These are phyloP conservation scores for Moesziomyces aphidis DNA, from an alignment of 1,284 basidiomycete genomes.

Conservation along the genomic window DNA sequence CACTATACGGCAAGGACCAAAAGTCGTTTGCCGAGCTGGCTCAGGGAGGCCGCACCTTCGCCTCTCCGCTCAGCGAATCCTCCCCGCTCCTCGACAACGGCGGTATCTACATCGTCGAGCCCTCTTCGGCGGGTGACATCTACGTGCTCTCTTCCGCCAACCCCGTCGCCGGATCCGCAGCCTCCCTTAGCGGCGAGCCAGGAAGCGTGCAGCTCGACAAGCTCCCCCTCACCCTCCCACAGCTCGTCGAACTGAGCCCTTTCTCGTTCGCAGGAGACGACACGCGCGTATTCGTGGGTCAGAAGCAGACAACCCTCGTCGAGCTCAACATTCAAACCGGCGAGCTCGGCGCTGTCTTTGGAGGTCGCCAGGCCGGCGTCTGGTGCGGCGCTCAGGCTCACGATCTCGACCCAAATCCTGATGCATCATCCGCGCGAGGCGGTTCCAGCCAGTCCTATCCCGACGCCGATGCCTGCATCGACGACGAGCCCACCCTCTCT, in stretches of 20 bases:
- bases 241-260: slow-evolving; percentile 87
- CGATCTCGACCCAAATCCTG: slow-evolving; percentile 13
- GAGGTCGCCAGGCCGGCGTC: slow-evolving; percentile 63
- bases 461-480: slow-evolving; percentile 40
- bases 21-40: slow-evolving; percentile 58
- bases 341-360: slow-evolving; percentile 80
- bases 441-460: neutral
- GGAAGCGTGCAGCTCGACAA: slow-evolving; percentile 72
- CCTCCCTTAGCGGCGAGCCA: slow-evolving; percentile 17
- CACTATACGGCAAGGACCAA: slow-evolving; percentile 54
- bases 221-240: slow-evolving; percentile 84
- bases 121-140: slow-evolving; percentile 83
- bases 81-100: slow-evolving; percentile 72
- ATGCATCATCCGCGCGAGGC: neutral
- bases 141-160: slow-evolving; percentile 77
- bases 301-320: slow-evolving; percentile 83
- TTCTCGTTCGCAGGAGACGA: slow-evolving; percentile 80
- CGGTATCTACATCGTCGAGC: slow-evolving; percentile 90
- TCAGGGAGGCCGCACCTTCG: slow-evolving; percentile 31
- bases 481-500: slow-evolving; percentile 38
- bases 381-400: slow-evolving; percentile 44
- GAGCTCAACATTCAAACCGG: slow-evolving; percentile 85
- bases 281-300: slow-evolving; percentile 82
- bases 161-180: slow-evolving; percentile 6
- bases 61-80: slow-evolving; percentile 28